Evolutionary conservation across 1,284 basidiomycete species (phyloP).

Genomic region (Ganoderma lingzhi): DNA sequence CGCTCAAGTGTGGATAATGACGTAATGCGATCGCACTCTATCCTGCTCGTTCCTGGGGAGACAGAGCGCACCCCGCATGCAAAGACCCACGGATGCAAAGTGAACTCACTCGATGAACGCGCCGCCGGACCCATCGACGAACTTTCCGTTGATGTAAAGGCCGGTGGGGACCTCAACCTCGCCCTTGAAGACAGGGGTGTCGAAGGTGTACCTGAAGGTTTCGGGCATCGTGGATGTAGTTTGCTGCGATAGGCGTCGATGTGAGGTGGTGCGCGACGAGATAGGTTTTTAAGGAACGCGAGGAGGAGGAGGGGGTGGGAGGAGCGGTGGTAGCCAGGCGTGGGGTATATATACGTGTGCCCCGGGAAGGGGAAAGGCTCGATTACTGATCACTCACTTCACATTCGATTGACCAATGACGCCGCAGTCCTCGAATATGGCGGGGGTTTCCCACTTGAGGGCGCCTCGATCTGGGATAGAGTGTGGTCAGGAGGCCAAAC

Average conservation of each 20-base stretch:
- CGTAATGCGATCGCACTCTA: background rate
- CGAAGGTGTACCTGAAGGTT: conserved; percentile 65
- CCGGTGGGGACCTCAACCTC: conserved; percentile 75
- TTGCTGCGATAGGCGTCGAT: background rate
- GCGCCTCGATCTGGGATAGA: conserved; percentile 25
- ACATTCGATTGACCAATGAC: background rate
- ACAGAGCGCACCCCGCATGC: background rate
- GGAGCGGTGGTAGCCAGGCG: background rate
- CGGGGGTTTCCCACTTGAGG: background rate
- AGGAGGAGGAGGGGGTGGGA: conserved; percentile 1
- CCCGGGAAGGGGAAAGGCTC: conserved; percentile 2
- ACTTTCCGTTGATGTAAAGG: conserved; percentile 87
- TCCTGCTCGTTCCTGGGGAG: background rate
- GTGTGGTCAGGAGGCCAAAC: conserved; percentile 26
- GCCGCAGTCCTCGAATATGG: background rate
- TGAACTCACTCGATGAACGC: conserved; percentile 72
- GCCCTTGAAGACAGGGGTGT: conserved; percentile 75
- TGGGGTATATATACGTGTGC: conserved; percentile 26
- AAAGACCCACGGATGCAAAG: background rate
- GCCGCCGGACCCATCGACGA: conserved; percentile 71
- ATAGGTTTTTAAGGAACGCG: background rate
- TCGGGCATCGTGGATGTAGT: conserved; percentile 42
- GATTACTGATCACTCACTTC: conserved; percentile 31
- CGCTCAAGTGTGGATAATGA: background rate
- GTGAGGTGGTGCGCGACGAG: conserved; percentile 1